Evolutionary conservation across 2,329 filamentous ascomycete species (phyloP), one percentile per base, ranked within the genome.

Genomic region (Ophidiomyces ophidiicola): DNA sequence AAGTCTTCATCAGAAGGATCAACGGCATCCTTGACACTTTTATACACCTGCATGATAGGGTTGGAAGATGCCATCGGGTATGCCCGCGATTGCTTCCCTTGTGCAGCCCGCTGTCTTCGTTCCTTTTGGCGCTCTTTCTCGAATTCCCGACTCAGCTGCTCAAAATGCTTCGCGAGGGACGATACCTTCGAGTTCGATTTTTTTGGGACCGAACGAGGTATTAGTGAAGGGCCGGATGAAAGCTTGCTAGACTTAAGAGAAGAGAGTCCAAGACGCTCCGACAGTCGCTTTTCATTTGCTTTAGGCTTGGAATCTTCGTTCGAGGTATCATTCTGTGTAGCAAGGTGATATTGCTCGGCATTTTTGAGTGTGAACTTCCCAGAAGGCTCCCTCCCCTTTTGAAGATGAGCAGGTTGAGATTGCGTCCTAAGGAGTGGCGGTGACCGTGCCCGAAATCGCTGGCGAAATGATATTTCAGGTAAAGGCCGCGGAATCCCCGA

Each of bases 61-160:
- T 87, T 90, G n/a, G 88, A 92, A 12, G 85, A 87, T 28, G 86
- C 84, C 47, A 90, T 76, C 14, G 90, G 88, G 56, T 88, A 88
- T 1, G 85, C 84, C 45, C 87, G 75, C 10, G 84, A 83, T 56
- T 76, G 74, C 30, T 75, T 72, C 54, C 81, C 78, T 53, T 79
- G 85, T 32, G 83, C 82, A 18, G 84, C 82, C n/a, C 39, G 53
- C 56, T 86, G 81, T 51, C 80, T 80, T 48, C 83, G 76, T 57
- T 96, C 88, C 34, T 82, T 80, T 49, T 92, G 74, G 31, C 90
- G 76, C 61, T 98, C 88, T 52, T 88, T 93, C 55, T 94, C 86
- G 49, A 98, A 98, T 54, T 98, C 92, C 17, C 87, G 80, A 50
- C 86, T 94, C 41, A 98, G 70, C 58, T 96, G 87, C 59, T 98